Percentiles rank a stretch among this genome's conserved stretches.
Conservation (phyloP, 2,329 filamentous ascomycete genomes). For the Ophiosphaerella korrae region DNA sequence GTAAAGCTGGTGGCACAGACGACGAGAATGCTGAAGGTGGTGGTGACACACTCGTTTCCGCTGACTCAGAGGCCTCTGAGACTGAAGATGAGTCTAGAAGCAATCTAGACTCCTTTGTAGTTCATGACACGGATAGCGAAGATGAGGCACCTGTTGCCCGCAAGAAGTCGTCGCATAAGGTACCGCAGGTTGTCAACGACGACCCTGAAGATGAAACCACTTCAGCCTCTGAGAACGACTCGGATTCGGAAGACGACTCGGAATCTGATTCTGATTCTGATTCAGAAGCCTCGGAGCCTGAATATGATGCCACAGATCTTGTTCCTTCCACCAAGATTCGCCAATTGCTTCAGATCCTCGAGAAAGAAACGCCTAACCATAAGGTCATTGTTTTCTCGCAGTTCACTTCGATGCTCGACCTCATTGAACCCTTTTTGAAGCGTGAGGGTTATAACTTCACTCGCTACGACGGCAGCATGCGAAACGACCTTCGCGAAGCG, state of each 20-base stretch:
- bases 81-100: slow-evolving; percentile 57
- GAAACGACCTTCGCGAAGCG: slow-evolving; percentile 88
- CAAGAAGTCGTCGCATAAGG: slow-evolving; percentile 34
- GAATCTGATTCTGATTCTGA: slow-evolving; percentile 43
- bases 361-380: slow-evolving; percentile 76
- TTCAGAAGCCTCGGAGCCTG: slow-evolving; percentile 50
- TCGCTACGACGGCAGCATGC: slow-evolving; percentile 94
- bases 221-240: slow-evolving; percentile 44
- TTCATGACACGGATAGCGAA: slow-evolving; percentile 44
- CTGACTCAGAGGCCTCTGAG: slow-evolving; percentile 71
- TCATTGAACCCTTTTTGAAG: slow-evolving; percentile 88
- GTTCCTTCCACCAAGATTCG: slow-evolving; percentile 88
- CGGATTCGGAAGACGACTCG: slow-evolving; percentile 48
- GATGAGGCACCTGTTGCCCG: slow-evolving; percentile 44
- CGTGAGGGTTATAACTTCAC: slow-evolving; percentile 77
- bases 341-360: slow-evolving; percentile 79
- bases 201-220: slow-evolving; percentile 52
- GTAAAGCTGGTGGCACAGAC: slow-evolving; percentile 80
- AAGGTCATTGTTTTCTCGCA: slow-evolving; percentile 99
- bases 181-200: slow-evolving; percentile 61
- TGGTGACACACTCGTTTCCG: slow-evolving; percentile 75
- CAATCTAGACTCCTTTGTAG: slow-evolving; percentile 42
- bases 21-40: slow-evolving; percentile 88
- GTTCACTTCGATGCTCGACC: slow-evolving; percentile 97
- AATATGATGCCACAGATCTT: slow-evolving; percentile 54